Evolutionary conservation across 768 basidiomycete genomes (phyloP).

Genomic region (Boletus reticuloceps): DNA sequence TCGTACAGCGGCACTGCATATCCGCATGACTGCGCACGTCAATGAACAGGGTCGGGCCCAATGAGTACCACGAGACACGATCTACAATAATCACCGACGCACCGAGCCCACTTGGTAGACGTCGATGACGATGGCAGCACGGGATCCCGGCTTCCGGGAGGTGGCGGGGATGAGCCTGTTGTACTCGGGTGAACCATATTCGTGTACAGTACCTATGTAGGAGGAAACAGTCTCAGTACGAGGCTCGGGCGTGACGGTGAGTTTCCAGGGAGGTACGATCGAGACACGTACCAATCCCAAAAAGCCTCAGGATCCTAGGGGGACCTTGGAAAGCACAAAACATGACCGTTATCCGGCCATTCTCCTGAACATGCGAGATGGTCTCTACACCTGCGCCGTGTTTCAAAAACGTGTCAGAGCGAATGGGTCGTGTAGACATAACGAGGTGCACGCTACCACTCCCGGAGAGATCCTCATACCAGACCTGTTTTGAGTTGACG

Average conservation of each 20-base stretch:
- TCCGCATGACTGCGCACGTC: constrained; percentile 55
- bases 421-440: background rate
- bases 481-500: constrained; percentile 51
- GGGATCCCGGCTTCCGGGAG: constrained; percentile 54
- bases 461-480: constrained; percentile 74
- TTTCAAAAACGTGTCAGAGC: background rate
- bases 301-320: constrained; percentile 56
- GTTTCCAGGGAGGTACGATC: background rate
- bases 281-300: constrained; percentile 49
- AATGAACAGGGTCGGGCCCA: background rate
- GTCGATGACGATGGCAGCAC: constrained; percentile 60
- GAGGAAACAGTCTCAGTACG: background rate
- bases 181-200: constrained; percentile 63
- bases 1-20: constrained; percentile 61
- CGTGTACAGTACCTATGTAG: constrained; percentile 54
- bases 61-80: background rate
- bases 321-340: constrained; percentile 63
- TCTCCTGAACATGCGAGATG: constrained; percentile 60
- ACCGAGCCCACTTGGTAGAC: constrained; percentile 56
- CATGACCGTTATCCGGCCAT: constrained; percentile 60
- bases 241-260: too few species aligned
- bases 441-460: constrained; percentile 43
- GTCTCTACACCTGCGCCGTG: constrained; percentile 52
- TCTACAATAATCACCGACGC: constrained; percentile 6
- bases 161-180: constrained; percentile 46